phyloP scores from a whole-genome alignment of 306 rosid species.

The Prunus dulcis region DNA sequence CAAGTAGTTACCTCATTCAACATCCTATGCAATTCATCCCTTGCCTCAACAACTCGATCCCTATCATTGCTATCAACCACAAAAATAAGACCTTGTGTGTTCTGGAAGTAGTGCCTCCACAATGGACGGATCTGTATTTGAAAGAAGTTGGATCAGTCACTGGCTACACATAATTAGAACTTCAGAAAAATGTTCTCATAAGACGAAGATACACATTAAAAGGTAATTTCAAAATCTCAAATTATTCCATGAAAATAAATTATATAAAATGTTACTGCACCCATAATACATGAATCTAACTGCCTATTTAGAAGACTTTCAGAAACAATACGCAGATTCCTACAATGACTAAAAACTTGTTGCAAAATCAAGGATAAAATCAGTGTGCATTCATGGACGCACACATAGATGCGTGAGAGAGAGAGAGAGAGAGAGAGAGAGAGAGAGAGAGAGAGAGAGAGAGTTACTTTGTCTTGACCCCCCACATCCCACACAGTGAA shows the following conservation, averaged over 20 bases:
- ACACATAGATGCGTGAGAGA: constrained; percentile 1
- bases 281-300: neutral
- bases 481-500: constrained; percentile 99
- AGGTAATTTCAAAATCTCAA: neutral
- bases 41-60: constrained; percentile 93
- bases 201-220: neutral
- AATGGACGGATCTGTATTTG: constrained; percentile 77
- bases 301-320: neutral
- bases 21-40: constrained; percentile 99
- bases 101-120: constrained; percentile 99
- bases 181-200: neutral
- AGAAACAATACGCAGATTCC: neutral
- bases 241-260: neutral
- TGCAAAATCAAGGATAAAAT: neutral
- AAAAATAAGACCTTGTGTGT: constrained; percentile 94
- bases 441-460: neutral
- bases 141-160: constrained; percentile 20
- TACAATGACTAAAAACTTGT: neutral
- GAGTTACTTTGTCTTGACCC: constrained; percentile 90
- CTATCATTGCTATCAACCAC: constrained; percentile 98
- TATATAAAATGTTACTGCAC: neutral
- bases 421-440: too few relatives aligned
- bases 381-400: neutral
- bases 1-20: constrained; percentile 71
- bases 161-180: neutral